A percentile compares a stretch with the other conserved stretches of the same genome.
phyloP scores from a whole-genome alignment of 78 protist species.

The Pigoraptor vietnamica region DNA sequence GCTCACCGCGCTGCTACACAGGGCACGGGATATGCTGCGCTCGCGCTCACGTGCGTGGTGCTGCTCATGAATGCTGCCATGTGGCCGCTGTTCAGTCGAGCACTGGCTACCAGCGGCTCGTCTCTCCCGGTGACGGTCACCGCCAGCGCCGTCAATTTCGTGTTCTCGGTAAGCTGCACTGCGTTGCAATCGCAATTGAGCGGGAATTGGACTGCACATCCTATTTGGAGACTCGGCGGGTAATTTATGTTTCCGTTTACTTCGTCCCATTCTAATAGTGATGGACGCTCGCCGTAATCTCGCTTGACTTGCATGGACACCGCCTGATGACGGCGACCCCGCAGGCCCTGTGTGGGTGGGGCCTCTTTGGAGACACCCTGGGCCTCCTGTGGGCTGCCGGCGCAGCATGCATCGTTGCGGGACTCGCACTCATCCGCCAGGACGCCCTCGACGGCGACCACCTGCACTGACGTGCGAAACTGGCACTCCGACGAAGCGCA shows the following conservation, averaged over 20 bases:
- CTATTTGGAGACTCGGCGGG: too few relatives aligned
- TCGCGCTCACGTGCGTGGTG: background rate
- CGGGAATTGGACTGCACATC: too few relatives aligned
- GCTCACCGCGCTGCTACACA: too few relatives aligned
- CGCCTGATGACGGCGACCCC: background rate
- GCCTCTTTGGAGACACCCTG: background rate
- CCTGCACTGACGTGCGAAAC: background rate
- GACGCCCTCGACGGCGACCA: background rate
- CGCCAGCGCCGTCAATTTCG: background rate
- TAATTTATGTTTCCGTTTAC: too few relatives aligned
- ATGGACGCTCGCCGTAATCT: background rate
- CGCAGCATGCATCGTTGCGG: background rate
- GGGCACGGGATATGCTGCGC: too few relatives aligned
- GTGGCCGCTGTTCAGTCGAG: background rate
- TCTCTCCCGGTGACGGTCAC: background rate
- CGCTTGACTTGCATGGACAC: background rate
- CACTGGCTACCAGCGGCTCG: background rate
- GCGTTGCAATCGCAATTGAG: too few relatives aligned
- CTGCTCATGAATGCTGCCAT: background rate
- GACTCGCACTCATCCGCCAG: background rate
- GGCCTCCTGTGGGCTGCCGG: background rate
- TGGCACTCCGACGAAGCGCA: background rate
- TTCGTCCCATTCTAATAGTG: background rate
- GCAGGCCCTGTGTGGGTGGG: too few relatives aligned
- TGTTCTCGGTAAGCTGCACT: background rate